phyloP scores from a whole-genome alignment of 129 eudicot genomes.

The Arctium lappa region DNA sequence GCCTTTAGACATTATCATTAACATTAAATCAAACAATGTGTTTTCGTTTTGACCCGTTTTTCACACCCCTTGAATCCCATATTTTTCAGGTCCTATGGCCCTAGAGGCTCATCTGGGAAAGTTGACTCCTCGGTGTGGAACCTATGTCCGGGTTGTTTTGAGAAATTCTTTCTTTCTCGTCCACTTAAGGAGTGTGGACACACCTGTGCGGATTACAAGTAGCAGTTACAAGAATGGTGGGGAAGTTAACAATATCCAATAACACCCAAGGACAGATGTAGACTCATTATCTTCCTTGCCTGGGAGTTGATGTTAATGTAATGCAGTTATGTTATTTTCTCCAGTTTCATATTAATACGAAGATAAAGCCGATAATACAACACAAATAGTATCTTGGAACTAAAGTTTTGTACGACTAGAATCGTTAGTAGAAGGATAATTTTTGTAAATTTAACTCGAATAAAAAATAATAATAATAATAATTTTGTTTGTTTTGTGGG shows the following conservation, averaged over 20 bases:
- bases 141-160: background rate
- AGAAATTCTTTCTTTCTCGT: background rate
- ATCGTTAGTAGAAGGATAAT: background rate
- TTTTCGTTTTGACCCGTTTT: background rate
- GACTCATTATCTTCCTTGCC: background rate
- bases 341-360: background rate
- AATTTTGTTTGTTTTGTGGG: conserved; percentile 25
- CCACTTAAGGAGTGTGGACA: background rate
- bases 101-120: background rate
- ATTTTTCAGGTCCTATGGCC: background rate
- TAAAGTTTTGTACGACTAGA: background rate
- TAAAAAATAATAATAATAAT: background rate
- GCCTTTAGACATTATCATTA: background rate
- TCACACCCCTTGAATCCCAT: background rate
- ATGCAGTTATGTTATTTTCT: background rate
- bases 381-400: background rate
- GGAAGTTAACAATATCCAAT: background rate
- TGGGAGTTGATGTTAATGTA: background rate
- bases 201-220: background rate
- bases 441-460: background rate
- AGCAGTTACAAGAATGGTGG: background rate
- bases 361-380: background rate
- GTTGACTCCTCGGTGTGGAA: background rate
- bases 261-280: background rate
- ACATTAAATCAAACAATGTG: background rate